phyloP scores from a whole-genome alignment of 2,329 filamentous ascomycete species.

The Botrytis galanthina region DNA sequence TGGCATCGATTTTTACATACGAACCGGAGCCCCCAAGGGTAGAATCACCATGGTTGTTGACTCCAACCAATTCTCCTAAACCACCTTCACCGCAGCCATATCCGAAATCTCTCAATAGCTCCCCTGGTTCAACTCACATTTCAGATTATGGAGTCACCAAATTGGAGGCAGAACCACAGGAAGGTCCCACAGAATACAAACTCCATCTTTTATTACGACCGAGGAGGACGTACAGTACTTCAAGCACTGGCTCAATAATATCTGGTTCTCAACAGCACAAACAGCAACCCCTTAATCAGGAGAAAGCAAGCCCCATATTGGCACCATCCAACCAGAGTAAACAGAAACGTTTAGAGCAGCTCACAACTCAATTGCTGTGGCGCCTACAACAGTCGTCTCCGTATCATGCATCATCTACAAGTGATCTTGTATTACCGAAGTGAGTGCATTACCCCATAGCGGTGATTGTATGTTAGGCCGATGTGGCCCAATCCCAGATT shows the following conservation, averaged over 20 bases:
- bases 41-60: slow-evolving; percentile 83
- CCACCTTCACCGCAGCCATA: slow-evolving; percentile 32
- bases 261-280: slow-evolving; percentile 36
- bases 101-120: slow-evolving; percentile 3
- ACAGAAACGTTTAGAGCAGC: slow-evolving; percentile 80
- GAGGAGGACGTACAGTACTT: slow-evolving; percentile 68
- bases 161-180: slow-evolving; percentile 85
- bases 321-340: slow-evolving; percentile 58
- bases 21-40: slow-evolving; percentile 85
- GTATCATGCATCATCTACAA: slow-evolving; percentile 78
- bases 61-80: slow-evolving; percentile 45
- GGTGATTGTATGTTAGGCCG: not conserved
- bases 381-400: slow-evolving; percentile 91
- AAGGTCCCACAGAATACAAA: slow-evolving; percentile 96
- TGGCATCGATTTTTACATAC: slow-evolving; percentile 96
- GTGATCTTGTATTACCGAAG: slow-evolving; percentile 70
- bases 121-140: slow-evolving; percentile 44
- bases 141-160: slow-evolving; percentile 68
- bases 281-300: slow-evolving; percentile 27
- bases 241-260: slow-evolving; percentile 61
- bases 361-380: slow-evolving; percentile 95
- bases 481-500: not conserved
- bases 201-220: slow-evolving; percentile 82
- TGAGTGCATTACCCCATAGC: slow-evolving; percentile 11
- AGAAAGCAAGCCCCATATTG: slow-evolving; percentile 24